phyloP scores from a whole-genome alignment of 2,329 filamentous ascomycete genomes.

The Graphilbum fragrans region DNA sequence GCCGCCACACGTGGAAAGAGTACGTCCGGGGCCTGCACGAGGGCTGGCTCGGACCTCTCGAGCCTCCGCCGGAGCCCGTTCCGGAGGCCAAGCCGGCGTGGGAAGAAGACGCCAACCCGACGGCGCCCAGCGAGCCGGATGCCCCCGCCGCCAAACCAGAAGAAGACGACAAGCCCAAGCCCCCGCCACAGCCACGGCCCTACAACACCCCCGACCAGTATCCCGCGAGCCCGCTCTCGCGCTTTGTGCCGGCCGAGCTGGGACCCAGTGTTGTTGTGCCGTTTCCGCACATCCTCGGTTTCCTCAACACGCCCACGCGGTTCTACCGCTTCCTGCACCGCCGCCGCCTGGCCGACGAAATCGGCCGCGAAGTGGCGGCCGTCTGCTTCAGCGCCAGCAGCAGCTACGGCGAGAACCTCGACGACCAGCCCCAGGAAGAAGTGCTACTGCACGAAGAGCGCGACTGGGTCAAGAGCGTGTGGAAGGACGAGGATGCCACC shows the following conservation, averaged over 20 bases:
- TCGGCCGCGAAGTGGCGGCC: slow-evolving; percentile 79
- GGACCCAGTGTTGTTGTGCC: slow-evolving; percentile 60
- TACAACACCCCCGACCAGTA: slow-evolving; percentile 70
- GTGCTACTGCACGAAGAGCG: slow-evolving; percentile 59
- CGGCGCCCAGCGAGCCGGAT: slow-evolving; percentile 11
- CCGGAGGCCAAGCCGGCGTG: no score
- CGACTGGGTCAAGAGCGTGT: slow-evolving; percentile 75
- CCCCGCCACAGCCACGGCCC: slow-evolving; percentile 52
- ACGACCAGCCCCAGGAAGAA: slow-evolving; percentile 47
- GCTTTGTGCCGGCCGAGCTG: slow-evolving; percentile 56
- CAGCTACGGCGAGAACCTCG: slow-evolving; percentile 31
- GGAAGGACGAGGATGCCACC: slow-evolving; percentile 33
- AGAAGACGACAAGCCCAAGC: slow-evolving; percentile 42
- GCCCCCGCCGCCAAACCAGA: slow-evolving; percentile 4
- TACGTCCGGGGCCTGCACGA: slow-evolving; percentile 89
- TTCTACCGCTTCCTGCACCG: slow-evolving; percentile 81
- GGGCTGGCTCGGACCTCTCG: slow-evolving; percentile 84
- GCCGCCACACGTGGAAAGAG: slow-evolving; percentile 93
- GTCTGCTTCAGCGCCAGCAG: slow-evolving; percentile 56
- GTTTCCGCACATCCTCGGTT: slow-evolving; percentile 85
- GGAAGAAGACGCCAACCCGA: no score
- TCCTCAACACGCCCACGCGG: slow-evolving; percentile 77
- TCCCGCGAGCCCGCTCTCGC: slow-evolving; percentile 48
- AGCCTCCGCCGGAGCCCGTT: slow-evolving; percentile 36
- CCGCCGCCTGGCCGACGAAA: slow-evolving; percentile 70